Evolutionary conservation across 2,329 filamentous ascomycete species (phyloP), one percentile per base, ranked within the genome.

Genomic region (Aspergillus neoniger): DNA sequence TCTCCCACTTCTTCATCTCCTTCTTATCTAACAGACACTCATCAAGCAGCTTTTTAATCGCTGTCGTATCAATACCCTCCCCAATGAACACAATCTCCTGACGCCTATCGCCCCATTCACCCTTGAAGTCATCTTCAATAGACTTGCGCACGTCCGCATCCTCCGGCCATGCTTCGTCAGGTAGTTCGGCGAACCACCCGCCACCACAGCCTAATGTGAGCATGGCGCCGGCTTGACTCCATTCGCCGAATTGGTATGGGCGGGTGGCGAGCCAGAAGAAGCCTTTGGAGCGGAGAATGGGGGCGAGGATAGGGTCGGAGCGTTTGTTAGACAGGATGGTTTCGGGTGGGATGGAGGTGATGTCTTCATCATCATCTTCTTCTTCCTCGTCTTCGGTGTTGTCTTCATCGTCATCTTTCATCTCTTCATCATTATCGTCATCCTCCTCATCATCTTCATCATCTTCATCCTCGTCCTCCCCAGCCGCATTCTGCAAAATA

Each of bases 51-150:
- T 72, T 74, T 23, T 81, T 83, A 15, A 91, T 76, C 0, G 77
- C 80, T 5, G 72, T 69, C 1, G 79, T 69, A 53, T 90, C 80
- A 14, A 91, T 78, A 5, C 81, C 80, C 72, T 91, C 87, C 0
- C 89, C 89, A 59, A 92, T 91, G 62, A 91, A 89, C 2, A 91
- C 89, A 6, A 91, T 71, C 71, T 91, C 89, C 70, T 91, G 88
- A 2, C 88, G 80, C 1, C 88, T 80, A 65, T 91, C 89, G 0
- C 87, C 88, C 87, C 88, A 91, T 8, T 76, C 74, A 4, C 74
- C 76, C 30, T 78, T 71, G 55, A 85, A 83, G 59, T 85, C 82
- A 32, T 82, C 76, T 55, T 76, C 71, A 43, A 85, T 82, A 10
- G 80, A 80, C 44, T 76, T 71, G 23, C 76, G 68, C 2, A 84